Evolutionary conservation across 2,329 filamentous ascomycete species (phyloP).

Genomic region (Ophiostoma triangulosporum): DNA sequence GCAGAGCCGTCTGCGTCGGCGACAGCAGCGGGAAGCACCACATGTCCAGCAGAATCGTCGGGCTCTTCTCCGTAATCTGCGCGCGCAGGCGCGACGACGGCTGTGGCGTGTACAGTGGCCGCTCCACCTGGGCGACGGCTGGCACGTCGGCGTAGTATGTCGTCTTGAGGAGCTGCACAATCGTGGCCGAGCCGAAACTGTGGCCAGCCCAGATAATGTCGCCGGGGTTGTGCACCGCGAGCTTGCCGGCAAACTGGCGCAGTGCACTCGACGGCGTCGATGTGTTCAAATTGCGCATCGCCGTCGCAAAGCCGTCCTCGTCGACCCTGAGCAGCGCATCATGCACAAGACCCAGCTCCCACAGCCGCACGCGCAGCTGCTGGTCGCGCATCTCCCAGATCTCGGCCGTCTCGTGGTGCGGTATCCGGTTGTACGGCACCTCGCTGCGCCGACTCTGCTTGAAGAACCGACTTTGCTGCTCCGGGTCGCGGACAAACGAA

Average conservation of each 20-base stretch:
- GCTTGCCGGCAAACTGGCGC: slow-evolving; percentile 41
- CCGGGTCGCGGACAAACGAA: slow-evolving; percentile 54
- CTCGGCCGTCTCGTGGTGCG: slow-evolving; percentile 51
- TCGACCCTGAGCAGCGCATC: slow-evolving; percentile 57
- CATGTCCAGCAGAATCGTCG: slow-evolving; percentile 61
- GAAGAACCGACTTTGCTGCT: slow-evolving; percentile 27
- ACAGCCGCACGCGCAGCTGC: slow-evolving; percentile 62
- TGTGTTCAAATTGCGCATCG: slow-evolving; percentile 38
- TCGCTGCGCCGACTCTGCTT: slow-evolving; percentile 21
- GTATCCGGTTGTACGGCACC: slow-evolving; percentile 37
- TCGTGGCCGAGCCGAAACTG: slow-evolving; percentile 65
- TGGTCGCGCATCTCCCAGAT: slow-evolving; percentile 54
- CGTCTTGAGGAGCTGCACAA: slow-evolving; percentile 65
- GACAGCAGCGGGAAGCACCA: slow-evolving; percentile 65
- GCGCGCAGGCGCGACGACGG: slow-evolving; percentile 39
- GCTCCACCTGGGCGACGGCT: slow-evolving; percentile 32
- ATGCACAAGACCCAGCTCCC: slow-evolving; percentile 63
- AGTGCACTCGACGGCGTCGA: slow-evolving; percentile 35
- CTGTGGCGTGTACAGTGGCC: slow-evolving; percentile 48
- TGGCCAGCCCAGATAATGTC: slow-evolving; percentile 66
- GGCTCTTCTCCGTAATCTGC: slow-evolving; percentile 56
- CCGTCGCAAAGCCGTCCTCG: slow-evolving; percentile 23
- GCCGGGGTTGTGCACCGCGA: slow-evolving; percentile 59
- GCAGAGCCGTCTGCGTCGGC: slow-evolving; percentile 48
- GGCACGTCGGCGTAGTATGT: slow-evolving; percentile 50